A percentile compares a stretch with the other conserved stretches of the same genome.
These are phyloP conservation scores for Lyophyllum shimeji DNA, from an alignment of 768 basidiomycete genomes.

Conservation along the genomic window DNA sequence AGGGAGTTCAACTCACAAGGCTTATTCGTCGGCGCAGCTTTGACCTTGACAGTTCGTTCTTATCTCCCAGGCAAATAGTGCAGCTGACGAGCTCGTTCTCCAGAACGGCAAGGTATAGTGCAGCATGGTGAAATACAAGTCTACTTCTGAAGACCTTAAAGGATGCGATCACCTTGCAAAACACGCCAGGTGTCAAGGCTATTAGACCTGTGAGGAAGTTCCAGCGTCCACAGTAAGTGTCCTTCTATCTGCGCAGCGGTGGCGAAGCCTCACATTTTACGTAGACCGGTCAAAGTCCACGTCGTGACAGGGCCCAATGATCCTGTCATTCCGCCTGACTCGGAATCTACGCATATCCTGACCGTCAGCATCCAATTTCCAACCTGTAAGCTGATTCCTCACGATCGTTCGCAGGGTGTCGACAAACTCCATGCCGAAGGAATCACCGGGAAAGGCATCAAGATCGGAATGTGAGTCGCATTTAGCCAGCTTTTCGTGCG, in stretches of 20 bases:
- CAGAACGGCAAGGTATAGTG: slow-evolving; percentile 26
- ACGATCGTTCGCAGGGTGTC: slow-evolving; percentile 45
- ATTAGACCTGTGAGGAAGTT: slow-evolving; percentile 54
- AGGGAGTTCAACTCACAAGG: slow-evolving; percentile 52
- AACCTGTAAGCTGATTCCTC: neutral
- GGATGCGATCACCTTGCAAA: slow-evolving; percentile 47
- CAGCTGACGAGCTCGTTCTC: neutral
- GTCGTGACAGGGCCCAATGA: slow-evolving; percentile 41
- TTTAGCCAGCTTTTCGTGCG: neutral
- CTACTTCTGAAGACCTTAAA: slow-evolving; percentile 18
- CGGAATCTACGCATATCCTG: slow-evolving; percentile 51
- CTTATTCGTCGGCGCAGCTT: slow-evolving; percentile 58
- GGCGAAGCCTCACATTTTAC: slow-evolving; percentile 1
- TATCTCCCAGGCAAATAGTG: neutral
- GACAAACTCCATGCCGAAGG: slow-evolving; percentile 65
- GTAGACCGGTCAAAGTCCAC: slow-evolving; percentile 43
- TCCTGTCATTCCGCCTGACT: slow-evolving; percentile 41
- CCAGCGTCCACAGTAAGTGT: slow-evolving; percentile 40
- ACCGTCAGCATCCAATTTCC: slow-evolving; percentile 37
- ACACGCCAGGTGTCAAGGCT: slow-evolving; percentile 51
- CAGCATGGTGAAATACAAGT: neutral
- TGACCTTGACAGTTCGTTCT: slow-evolving; percentile 40
- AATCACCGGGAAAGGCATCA: slow-evolving; percentile 61
- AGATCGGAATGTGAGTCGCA: slow-evolving; percentile 57
- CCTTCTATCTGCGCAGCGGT: neutral